A percentile compares a stretch with the other conserved stretches of the same genome.
Evolutionary conservation across 148 eudicot species (phyloP).

Genomic region (Fallopia convolvulus): DNA sequence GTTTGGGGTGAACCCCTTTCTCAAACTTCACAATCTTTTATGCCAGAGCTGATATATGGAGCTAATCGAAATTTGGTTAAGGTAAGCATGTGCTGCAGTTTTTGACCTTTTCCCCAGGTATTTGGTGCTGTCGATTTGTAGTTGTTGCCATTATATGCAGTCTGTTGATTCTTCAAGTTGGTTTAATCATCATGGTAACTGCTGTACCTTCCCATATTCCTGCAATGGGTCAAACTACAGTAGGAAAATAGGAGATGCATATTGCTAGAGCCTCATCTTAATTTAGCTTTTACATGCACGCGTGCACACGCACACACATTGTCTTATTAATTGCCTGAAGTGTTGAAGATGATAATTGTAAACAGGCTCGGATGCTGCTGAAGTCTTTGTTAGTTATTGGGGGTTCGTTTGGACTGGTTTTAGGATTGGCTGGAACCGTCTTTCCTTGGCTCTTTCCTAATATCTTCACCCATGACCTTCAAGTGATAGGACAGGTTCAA

Average conservation of each 20-base stretch:
- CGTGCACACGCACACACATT: neutral
- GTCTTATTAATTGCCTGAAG: constrained; percentile 1
- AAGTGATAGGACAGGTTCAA: constrained; percentile 67
- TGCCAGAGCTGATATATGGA: constrained; percentile 93
- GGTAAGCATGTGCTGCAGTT: constrained; percentile 31
- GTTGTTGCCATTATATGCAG: constrained; percentile 1
- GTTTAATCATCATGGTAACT: neutral
- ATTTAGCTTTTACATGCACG: neutral
- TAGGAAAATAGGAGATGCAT: neutral
- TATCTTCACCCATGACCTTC: constrained; percentile 68
- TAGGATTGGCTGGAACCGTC: constrained; percentile 59
- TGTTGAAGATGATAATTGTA: neutral
- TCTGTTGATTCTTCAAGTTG: neutral
- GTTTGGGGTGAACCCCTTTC: constrained; percentile 97
- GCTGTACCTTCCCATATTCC: neutral
- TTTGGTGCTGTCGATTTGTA: neutral
- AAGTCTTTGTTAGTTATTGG: constrained; percentile 80
- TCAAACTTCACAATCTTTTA: constrained; percentile 95
- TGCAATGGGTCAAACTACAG: neutral
- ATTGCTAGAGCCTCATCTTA: neutral
- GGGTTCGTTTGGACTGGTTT: constrained; percentile 49
- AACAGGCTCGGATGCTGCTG: constrained; percentile 66
- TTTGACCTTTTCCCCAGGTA: neutral
- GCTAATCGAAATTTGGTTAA: constrained; percentile 59
- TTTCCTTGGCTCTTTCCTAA: constrained; percentile 77